Base-by-base conservation (phyloP, 176 grass and related monocot genomes). In the Chloris gayana region DNA sequence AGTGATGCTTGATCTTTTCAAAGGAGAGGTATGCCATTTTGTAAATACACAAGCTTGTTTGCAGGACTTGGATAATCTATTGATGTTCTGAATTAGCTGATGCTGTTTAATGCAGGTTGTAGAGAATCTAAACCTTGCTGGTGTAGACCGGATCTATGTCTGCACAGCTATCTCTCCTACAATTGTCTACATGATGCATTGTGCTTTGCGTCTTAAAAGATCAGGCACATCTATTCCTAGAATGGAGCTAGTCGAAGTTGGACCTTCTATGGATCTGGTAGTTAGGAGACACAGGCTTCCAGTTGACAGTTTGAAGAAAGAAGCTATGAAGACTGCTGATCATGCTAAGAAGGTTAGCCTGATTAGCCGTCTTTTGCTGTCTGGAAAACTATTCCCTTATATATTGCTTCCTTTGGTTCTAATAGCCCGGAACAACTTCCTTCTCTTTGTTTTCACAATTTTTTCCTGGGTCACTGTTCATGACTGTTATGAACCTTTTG, bases 181-280 rank as follows among this genome's bases (percentile, higher is more conserved):
- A 59, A 91, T 81, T 26, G 88, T 98, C 8, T 74, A 88, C 67
- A 81, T 98, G 80, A 91, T 64, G 71, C 95, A 98, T 54, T 98
- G 92, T 82, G 90, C 92, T 81, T 84, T 95, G 31, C 84, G 81
- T 27, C 92, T 95, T 6, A 94, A 95, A 87, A 90, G 79, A 67
- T 98, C 95, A 0, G 95, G 92, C 63, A 93, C 95, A 21, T 33
- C 87, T 26, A 76, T 98, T 78, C 92, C 95, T 59, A 92, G 90
- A 77, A 95, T 98, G 86, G 95, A 98, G 67, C 80, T 98, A 67
- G 89, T 95, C 61, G 95, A 98, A 87, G 95, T 98, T 70, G 95
- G 95, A 31, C 92, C 95, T 32, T 94, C 90, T 7, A 93, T 98
- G 92, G 95, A 98, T 65, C 76, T 98, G 65, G 83, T 91, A 10